Base-by-base conservation (phyloP, 805 yeast species). In the Nematodospora valgi region DNA sequence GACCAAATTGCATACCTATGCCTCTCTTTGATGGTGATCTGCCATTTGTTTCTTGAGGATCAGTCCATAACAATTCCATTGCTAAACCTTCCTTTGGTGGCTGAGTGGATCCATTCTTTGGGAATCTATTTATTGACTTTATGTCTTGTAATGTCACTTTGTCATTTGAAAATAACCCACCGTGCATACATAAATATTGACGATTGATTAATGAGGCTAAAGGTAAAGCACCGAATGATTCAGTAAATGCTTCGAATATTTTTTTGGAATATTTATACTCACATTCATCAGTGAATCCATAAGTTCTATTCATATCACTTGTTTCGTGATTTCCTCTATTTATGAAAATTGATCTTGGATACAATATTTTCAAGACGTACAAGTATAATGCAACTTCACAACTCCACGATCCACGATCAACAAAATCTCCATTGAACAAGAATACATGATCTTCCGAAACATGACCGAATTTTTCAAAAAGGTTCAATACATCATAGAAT, bases 241-340 rank as follows among this genome's bases (percentile, higher is more conserved):
- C 93, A 15, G 91, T 70, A 58, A 91, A 93, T 54, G 91, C 79
- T 44, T 76, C 78, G 61, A 85, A 91, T 9, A 86, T 67, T 47
- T 82, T 79, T 43, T 83, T 85, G 22, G 83, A 76, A 62, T 89
- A 93, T 59, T 93, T 93, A 54, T 79, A 78, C 59, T 86, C 88
- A 65, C 96, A 87, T 59, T 93, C 98, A 49, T 93, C 98, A 51
- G 87, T 86, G 56, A 93, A 93, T 0, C 98, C 98, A 53, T 93
- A 93, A 13, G 93, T 86, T 54, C 85, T 85, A 65, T 93, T 93
- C 98, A 93, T 93, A 49, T 86, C 94, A 52, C 84, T 83, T 2
- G 97, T 89, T 59, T 93, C 98, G 60, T 93, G 98, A 58, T 93
- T 93, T 18, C 98, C 98, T 54, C 98, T 74, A 62, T 93, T 93